A percentile compares a stretch with the other conserved stretches of the same genome.
Conservation (phyloP, 2,329 filamentous ascomycete genomes). For the Fusarium sp. region DNA sequence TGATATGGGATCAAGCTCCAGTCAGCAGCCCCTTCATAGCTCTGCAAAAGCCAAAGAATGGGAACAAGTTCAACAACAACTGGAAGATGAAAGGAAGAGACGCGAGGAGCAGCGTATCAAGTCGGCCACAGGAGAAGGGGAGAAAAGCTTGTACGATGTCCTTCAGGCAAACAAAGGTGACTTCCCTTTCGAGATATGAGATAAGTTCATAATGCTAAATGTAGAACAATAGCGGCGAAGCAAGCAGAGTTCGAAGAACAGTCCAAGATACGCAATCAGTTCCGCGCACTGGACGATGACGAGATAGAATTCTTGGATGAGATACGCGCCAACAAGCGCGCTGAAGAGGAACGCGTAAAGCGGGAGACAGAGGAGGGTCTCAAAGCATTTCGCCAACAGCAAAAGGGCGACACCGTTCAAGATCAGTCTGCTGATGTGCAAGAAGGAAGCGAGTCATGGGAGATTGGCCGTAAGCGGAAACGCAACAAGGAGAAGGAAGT, state of each 20-base stretch:
- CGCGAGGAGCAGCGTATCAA: slow-evolving; percentile 63
- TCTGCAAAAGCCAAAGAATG: slow-evolving; percentile 60
- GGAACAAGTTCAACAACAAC: slow-evolving; percentile 71
- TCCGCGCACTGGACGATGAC: slow-evolving; percentile 80
- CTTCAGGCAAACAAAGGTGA: slow-evolving; percentile 84
- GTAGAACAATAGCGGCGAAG: slow-evolving; percentile 70
- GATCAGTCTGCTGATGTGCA: slow-evolving; percentile 36
- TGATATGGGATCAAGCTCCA: neutral
- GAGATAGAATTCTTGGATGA: slow-evolving; percentile 80
- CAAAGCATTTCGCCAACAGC: slow-evolving; percentile 64
- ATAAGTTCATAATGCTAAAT: neutral
- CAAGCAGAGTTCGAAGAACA: slow-evolving; percentile 85
- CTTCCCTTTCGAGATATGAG: neutral
- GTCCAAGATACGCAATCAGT: slow-evolving; percentile 78
- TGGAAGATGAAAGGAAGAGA: slow-evolving; percentile 68
- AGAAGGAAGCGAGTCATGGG: slow-evolving; percentile 50
- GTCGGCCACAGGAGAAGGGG: slow-evolving; percentile 54
- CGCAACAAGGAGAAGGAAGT: slow-evolving; percentile 52
- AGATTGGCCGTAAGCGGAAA: slow-evolving; percentile 52
- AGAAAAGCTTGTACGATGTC: slow-evolving; percentile 77
- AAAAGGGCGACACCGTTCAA: slow-evolving; percentile 49
- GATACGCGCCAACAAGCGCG: slow-evolving; percentile 60
- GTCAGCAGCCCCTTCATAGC: slow-evolving; percentile 35
- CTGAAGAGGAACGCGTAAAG: slow-evolving; percentile 65
- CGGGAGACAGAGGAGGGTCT: slow-evolving; percentile 69